Base-by-base conservation (phyloP, 257 asterid species). In the Datura wrightii region DNA sequence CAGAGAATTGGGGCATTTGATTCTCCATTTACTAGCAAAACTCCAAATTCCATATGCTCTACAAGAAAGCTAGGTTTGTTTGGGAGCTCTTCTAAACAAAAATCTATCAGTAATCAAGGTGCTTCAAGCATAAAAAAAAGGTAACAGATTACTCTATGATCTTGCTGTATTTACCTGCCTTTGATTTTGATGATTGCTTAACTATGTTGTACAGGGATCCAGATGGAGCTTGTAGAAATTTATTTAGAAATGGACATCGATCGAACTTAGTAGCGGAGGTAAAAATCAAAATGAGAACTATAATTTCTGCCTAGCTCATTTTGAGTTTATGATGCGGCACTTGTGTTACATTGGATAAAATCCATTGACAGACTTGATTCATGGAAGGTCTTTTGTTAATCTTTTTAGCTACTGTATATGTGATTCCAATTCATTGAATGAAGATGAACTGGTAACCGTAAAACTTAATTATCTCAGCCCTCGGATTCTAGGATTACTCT, bases 21-120 rank as follows among this genome's bases (percentile, higher is more conserved):
- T 79, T 90, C 98, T 56, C 95, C 95, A 2, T 71, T 89, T 78
- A 82, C 62, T 50, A 89, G 90, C 48, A 92, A 87, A 90, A 93
- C 94, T 83, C 94, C 97, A 66, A 70, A 84, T 89, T 89, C 95
- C 3, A 76, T 87, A 74, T 89, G 90, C 84, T 84, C 91, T 10
- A 24, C 55, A 8, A 90, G 87, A 84, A 92, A 86, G 79, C 60
- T 85, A 84, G 84, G 87, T 48, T 11, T 86, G 55, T 78, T 88
- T 81, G 58, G 84, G 80, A 87, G 84, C 80, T 87, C 94, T 62
- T 66, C 83, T 18, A 92, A 90, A 80, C 83, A 86, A 36, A 92
- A 84, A 79, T 66, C 79, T 86, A 80, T 84, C 50, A 78, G 86
- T 87, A 85, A 83, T 48, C 86, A 86, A 74, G 84, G 85, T 55